phyloP scores from a whole-genome alignment of 2,329 filamentous ascomycete genomes.

The Colletotrichum sp. region DNA sequence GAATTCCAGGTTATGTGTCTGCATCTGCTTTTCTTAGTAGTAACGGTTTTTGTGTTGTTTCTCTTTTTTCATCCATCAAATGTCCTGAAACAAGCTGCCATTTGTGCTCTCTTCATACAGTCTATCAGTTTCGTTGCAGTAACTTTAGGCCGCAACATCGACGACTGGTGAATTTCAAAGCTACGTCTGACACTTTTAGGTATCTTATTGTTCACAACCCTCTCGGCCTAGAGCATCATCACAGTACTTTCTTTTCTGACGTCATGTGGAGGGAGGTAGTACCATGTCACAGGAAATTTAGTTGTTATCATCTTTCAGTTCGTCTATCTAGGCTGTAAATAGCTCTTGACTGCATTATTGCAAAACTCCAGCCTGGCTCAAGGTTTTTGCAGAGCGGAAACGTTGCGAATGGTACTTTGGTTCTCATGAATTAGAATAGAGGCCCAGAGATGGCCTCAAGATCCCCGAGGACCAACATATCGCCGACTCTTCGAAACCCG shows the following conservation, averaged over 20 bases:
- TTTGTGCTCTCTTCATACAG: not conserved
- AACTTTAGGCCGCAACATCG: not conserved
- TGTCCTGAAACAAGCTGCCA: not conserved
- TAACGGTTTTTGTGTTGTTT: not conserved
- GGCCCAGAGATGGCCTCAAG: not conserved
- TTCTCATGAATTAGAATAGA: no score
- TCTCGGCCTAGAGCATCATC: not conserved
- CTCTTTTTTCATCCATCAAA: not conserved
- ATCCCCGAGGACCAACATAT: not conserved
- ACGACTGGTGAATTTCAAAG: not conserved
- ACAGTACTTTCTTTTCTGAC: not conserved
- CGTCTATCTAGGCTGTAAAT: not conserved
- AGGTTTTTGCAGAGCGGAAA: no score
- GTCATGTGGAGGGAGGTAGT: not conserved
- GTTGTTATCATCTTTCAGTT: not conserved
- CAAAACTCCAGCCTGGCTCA: no score
- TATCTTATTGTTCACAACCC: not conserved
- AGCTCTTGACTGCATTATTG: no score
- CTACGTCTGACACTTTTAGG: not conserved
- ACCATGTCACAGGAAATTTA: rapidly evolving
- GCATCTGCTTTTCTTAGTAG: not conserved
- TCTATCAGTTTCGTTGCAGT: not conserved
- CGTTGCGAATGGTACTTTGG: no score
- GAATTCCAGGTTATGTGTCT: not conserved
- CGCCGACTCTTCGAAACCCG: not conserved